These are phyloP conservation scores for Fusarium pseudograminearum DNA, from an alignment of 2,329 filamentous ascomycete species.

Conservation along the genomic window DNA sequence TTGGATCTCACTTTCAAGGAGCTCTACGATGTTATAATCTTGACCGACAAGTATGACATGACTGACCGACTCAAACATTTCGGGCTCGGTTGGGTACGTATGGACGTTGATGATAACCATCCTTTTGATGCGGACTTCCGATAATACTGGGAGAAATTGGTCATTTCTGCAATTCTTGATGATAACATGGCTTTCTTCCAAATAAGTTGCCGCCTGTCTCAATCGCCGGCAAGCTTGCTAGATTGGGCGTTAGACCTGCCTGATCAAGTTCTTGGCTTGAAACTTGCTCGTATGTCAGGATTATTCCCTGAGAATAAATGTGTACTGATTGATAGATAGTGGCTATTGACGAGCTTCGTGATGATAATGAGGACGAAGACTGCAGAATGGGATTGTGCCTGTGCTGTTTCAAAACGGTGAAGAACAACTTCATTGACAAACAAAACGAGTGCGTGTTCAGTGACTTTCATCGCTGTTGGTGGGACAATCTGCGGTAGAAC, in stretches of 20 bases:
- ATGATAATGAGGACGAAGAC: too few species aligned
- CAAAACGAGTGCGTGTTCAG: neutral
- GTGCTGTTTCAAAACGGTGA: neutral
- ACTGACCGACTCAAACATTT: neutral
- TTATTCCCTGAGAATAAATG: neutral
- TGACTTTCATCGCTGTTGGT: neutral
- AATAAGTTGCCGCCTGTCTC: neutral
- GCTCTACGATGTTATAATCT: neutral
- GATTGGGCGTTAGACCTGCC: neutral
- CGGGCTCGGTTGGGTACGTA: neutral
- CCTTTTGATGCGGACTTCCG: neutral
- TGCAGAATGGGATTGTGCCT: neutral
- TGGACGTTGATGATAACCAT: neutral
- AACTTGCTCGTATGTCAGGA: neutral
- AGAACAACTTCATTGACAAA: neutral
- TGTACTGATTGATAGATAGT: neutral
- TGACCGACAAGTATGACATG: neutral
- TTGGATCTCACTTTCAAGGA: fast-evolving
- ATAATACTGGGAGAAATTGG: neutral
- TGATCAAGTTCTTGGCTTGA: neutral
- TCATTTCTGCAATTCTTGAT: neutral
- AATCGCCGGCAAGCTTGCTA: fast-evolving
- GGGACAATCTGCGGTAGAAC: too few species aligned
- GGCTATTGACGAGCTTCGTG: neutral
- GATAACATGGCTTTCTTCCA: neutral